Evolutionary conservation across 805 yeast species (phyloP).

Genomic region (Suhomyces canberraensis): DNA sequence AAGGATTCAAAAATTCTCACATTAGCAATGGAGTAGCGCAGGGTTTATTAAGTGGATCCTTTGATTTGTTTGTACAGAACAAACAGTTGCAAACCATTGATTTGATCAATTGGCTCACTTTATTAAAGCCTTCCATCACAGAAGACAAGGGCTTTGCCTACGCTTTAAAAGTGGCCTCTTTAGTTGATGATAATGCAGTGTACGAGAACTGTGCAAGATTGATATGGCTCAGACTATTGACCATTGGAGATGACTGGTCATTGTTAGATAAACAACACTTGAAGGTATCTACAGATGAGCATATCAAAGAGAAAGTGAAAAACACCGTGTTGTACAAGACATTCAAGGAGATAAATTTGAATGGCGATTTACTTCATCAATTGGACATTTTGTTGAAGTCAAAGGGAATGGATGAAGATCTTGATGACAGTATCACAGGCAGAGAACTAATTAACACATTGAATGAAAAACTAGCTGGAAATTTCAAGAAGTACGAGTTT

Average conservation of each 20-base stretch:
- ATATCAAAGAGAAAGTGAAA: slow-evolving; percentile 34
- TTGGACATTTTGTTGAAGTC: slow-evolving; percentile 12
- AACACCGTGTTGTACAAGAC: slow-evolving; percentile 48
- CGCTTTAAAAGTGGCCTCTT: slow-evolving; percentile 52
- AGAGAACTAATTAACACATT: slow-evolving; percentile 4
- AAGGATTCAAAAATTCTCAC: slow-evolving; percentile 13
- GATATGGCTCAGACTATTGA: slow-evolving; percentile 60
- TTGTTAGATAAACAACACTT: slow-evolving; percentile 32
- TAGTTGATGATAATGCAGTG: slow-evolving; percentile 25
- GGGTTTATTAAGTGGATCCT: slow-evolving; percentile 19
- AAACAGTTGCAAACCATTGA: slow-evolving; percentile 42
- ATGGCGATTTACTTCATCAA: slow-evolving; percentile 8
- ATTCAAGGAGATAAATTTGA: slow-evolving; percentile 12
- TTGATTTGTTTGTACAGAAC: slow-evolving; percentile 30
- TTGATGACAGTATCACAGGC: background rate
- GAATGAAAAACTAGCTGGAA: slow-evolving; percentile 2
- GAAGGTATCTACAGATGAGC: slow-evolving; percentile 36
- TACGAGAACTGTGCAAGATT: slow-evolving; percentile 20
- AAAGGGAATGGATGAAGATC: background rate
- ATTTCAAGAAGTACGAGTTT: slow-evolving; percentile 7
- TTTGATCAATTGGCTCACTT: slow-evolving; percentile 51
- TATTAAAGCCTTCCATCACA: slow-evolving; percentile 33
- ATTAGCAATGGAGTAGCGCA: slow-evolving; percentile 10
- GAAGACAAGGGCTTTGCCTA: slow-evolving; percentile 23
- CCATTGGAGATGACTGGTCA: slow-evolving; percentile 50